Conservation (phyloP, 306 rosid genomes). For the Acacia melanoxylon region DNA sequence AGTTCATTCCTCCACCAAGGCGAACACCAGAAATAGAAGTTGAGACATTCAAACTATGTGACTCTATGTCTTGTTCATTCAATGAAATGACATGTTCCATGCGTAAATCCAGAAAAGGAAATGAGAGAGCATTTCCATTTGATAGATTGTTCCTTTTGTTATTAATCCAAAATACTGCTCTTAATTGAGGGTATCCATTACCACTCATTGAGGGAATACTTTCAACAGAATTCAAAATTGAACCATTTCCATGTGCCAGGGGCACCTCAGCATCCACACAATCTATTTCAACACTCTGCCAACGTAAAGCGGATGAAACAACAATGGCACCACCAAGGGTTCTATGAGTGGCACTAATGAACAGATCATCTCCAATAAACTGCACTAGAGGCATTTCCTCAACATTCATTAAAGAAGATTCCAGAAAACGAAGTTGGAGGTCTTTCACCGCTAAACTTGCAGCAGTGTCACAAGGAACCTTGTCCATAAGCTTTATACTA, state of each 20-base stretch:
- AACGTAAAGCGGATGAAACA: constrained; percentile 73
- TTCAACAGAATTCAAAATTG: constrained; percentile 40
- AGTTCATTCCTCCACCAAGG: constrained; percentile 93
- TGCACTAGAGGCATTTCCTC: constrained; percentile 79
- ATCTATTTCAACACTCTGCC: constrained; percentile 74
- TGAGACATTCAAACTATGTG: constrained; percentile 73
- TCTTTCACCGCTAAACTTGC: constrained; percentile 58
- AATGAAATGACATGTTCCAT: constrained; percentile 74
- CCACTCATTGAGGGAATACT: constrained; percentile 46
- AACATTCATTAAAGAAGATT: constrained; percentile 55
- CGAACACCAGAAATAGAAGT: constrained; percentile 87
- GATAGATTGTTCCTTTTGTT: constrained; percentile 41
- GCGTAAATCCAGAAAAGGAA: constrained; percentile 64
- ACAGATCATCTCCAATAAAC: constrained; percentile 74
- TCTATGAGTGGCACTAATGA: constrained; percentile 73
- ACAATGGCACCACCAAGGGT: constrained; percentile 91
- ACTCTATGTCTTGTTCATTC: constrained; percentile 64
- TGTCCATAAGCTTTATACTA: constrained; percentile 59
- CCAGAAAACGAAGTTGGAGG: constrained; percentile 87
- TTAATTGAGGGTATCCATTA: constrained; percentile 63
- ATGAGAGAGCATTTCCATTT: constrained; percentile 43
- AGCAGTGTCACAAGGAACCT: constrained; percentile 83
- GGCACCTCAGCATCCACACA: constrained; percentile 65
- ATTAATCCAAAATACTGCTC: constrained; percentile 87
- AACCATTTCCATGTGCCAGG: constrained; percentile 42